These are phyloP conservation scores for Nicotiana paniculata DNA, from an alignment of 257 asterid species.

Conservation along the genomic window DNA sequence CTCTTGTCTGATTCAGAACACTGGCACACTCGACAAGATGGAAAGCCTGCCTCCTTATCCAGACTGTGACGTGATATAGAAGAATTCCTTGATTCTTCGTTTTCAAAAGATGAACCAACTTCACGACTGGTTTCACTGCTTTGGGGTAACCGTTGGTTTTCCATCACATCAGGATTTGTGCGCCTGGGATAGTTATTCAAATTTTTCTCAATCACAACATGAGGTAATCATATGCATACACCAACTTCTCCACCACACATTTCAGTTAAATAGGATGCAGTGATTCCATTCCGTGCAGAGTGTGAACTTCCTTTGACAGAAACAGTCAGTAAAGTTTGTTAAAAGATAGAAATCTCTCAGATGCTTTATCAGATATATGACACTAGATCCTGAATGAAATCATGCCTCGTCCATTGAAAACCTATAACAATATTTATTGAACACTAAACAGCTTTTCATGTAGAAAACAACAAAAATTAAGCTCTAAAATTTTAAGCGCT, in stretches of 20 bases:
- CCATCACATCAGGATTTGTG: slow-evolving; percentile 30
- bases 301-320: not conserved
- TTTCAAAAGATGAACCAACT: slow-evolving; percentile 25
- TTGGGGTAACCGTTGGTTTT: slow-evolving; percentile 34
- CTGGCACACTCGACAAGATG: slow-evolving; percentile 87
- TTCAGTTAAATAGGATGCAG: not conserved
- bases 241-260: not conserved
- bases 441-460: not conserved
- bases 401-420: not conserved
- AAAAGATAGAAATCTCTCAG: not conserved
- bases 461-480: not conserved
- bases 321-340: not conserved
- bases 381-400: not conserved
- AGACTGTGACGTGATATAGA: slow-evolving; percentile 34
- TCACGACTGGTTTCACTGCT: slow-evolving; percentile 21
- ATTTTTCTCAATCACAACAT: not conserved
- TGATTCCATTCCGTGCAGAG: not conserved
- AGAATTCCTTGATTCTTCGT: slow-evolving; percentile 26
- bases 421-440: no score
- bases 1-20: slow-evolving; percentile 71
- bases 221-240: not conserved
- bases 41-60: slow-evolving; percentile 45
- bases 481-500: not conserved
- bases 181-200: not conserved
- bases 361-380: not conserved